Evolutionary conservation across 2,329 filamentous ascomycete species (phyloP).

Genomic region (Xylariaceae sp.): DNA sequence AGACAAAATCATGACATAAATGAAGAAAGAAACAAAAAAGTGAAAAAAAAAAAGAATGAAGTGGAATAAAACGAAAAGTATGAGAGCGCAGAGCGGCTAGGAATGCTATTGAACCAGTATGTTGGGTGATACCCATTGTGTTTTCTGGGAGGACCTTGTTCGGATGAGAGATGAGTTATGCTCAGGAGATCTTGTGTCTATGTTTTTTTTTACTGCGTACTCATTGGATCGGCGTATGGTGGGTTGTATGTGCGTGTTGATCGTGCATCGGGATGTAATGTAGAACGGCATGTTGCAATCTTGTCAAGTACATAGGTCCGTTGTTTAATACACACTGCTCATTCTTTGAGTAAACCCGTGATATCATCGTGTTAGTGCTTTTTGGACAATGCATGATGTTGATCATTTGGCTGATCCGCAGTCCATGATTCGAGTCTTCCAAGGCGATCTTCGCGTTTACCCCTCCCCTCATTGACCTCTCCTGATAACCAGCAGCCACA

Average conservation of each 20-base stretch:
- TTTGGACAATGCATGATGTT: too few relatives aligned
- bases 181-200: neutral
- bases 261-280: neutral
- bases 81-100: neutral
- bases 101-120: neutral
- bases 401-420: too few relatives aligned
- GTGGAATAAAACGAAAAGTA: too few relatives aligned
- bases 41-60: neutral
- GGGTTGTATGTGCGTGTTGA: neutral
- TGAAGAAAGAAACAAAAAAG: neutral
- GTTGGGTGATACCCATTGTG: neutral
- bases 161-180: neutral
- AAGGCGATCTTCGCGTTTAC: too few relatives aligned
- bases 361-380: too few relatives aligned
- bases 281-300: too few relatives aligned
- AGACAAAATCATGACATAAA: constrained; percentile 18
- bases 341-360: too few relatives aligned
- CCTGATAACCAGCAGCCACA: too few relatives aligned
- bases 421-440: too few relatives aligned
- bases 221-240: neutral
- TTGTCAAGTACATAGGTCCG: too few relatives aligned
- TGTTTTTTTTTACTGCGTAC: neutral
- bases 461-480: too few relatives aligned
- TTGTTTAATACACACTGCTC: too few relatives aligned
- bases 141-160: neutral